Conservation (phyloP, 768 basidiomycete genomes). For the Boletellus sp. region DNA sequence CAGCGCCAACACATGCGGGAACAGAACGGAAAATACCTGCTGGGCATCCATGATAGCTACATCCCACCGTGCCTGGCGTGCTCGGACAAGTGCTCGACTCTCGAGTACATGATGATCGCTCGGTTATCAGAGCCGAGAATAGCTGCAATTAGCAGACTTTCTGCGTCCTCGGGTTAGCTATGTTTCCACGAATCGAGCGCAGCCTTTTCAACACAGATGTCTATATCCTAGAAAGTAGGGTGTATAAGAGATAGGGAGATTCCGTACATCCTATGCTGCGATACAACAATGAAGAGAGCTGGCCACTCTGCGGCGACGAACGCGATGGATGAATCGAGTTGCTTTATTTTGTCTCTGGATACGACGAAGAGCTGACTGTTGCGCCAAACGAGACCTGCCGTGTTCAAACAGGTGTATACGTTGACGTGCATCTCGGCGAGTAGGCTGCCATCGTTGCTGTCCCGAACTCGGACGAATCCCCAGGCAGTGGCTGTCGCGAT, state of each 20-base stretch:
- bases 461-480: not conserved
- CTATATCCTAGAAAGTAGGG: not conserved
- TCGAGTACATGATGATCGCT: not conserved
- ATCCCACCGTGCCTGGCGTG: not conserved
- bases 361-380: not conserved
- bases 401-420: not conserved
- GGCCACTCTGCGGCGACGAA: not conserved
- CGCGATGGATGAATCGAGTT: not conserved
- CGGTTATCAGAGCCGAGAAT: not conserved
- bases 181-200: not conserved
- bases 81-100: constrained; percentile 4
- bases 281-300: too few relatives aligned
- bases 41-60: constrained; percentile 3
- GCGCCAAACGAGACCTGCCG: constrained; percentile 1
- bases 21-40: not conserved
- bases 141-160: not conserved
- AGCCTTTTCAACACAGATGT: not conserved
- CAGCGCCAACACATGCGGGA: not conserved
- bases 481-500: constrained; percentile 5
- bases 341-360: not conserved
- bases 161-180: not conserved
- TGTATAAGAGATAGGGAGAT: too few relatives aligned
- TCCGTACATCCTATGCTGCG: too few relatives aligned
- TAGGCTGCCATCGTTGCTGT: not conserved
- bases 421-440: not conserved